Base-by-base conservation (phyloP, 139 green algal genomes). In the Chara braunii region DNA sequence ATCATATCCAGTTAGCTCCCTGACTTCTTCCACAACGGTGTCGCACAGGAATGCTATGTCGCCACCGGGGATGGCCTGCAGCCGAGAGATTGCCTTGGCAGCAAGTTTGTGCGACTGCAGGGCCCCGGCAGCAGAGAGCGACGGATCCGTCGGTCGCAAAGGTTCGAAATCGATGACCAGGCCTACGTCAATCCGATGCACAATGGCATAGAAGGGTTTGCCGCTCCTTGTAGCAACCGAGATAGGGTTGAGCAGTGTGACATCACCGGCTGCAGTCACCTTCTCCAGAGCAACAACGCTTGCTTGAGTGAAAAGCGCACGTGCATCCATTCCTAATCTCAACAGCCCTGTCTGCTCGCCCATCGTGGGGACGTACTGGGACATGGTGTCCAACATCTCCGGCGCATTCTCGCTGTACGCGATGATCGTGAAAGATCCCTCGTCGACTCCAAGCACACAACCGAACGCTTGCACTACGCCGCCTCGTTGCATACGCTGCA, bases 111-210 rank as follows among this genome's bases (percentile, higher is more conserved):
- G 68, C 18, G 60, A 74, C 36, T 57, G n/a, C 33, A 77, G 44
- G 1, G 68, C 68, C 35, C 68, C 68, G 14, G 68, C 68, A 22
- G 68, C 59, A 5, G 68, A 60, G 51, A 61, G 51, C 22, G 43
- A 55, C 6, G 22, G 11, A 36, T 70, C 68, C n/a, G 24, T 30
- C 9, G 60, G 28, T 18, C 42, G 35, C 3, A 73, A 9, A 24
- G 68, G 68, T 60, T 77, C 68, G 32, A 77, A 70, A 45, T 77
- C 68, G 60, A 77, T 65, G 1, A 74, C 68, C 2, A 77, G 43
- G 30, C 68, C 68, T 18, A 77, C 50, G 45, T 77, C 68, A 26
- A 74, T 72, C 26, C 68, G 51, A 45, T 77, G 68, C 68, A 77
- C 31, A 52, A 77, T 73, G 53, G 68, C 68, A 37, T 62, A 73